Base-by-base conservation (phyloP, 495 filamentous ascomycete species). In the Pseudoneurospora amorphoporcata region DNA sequence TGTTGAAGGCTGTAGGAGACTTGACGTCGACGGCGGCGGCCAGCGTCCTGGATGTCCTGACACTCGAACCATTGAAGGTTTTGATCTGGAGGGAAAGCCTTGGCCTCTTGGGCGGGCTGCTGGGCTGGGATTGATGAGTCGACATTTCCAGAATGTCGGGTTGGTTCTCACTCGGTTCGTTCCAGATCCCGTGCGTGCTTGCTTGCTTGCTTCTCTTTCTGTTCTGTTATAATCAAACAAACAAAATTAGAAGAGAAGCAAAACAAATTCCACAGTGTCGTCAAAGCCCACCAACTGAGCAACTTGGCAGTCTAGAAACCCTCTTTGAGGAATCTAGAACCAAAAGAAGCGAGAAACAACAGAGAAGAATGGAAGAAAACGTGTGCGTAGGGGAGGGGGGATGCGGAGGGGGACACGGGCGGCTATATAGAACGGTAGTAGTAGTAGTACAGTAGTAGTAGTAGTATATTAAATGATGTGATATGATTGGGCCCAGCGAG, bases 21-120 rank as follows among this genome's bases (percentile, higher is more conserved):
- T 87, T 87, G 19, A 91, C 84, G 47, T 91, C 86, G 3, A 89
- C 79, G 68, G 78, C 77, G 17, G 80, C 75, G 43, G 82, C 79
- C 38, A 82, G 76, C 17, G 73, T 74, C 69, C 80, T 82, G 68
- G 80, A 75, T 8, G 81, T 77, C 68, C 80, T 77, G 58, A 73
- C 74, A 65, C 72, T 78, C 10, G 80, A 68, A 37, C 75, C 78
- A 68, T 76, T 74, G 41, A 79, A 73, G 71, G 79, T 78, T 72
- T 80, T 84, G 69, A 93, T 97, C 83, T 96, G 91, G 42, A 97
- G 87, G 70, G 91, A 92, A 75, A 97, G 85, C 82, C 92, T 91
- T 3, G 94, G 94, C 80, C 90, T 85, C 79, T 88, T 90, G 35
- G 83, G 85, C 73, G 83, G 79, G 80, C 77, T 80, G 78, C 74